A percentile compares a stretch with the other conserved stretches of the same genome.
Evolutionary conservation across 139 green algal genomes (phyloP).

Genomic region (Trebouxia sp.): DNA sequence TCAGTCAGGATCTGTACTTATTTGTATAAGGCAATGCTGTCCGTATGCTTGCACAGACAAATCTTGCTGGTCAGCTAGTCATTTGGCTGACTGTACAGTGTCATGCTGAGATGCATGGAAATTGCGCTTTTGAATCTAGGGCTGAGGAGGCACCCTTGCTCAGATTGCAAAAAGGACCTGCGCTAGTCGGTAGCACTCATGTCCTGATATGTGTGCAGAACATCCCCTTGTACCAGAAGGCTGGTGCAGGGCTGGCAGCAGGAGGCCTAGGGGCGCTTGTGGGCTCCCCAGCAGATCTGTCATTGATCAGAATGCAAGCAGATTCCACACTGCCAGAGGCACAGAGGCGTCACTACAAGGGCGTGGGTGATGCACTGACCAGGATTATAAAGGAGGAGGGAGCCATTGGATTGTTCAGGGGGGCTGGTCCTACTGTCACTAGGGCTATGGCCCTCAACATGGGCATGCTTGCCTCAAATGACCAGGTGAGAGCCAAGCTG

Average conservation of each 20-base stretch:
- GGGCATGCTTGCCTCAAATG: slow-evolving; percentile 99
- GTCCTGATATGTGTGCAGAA: slow-evolving; percentile 54
- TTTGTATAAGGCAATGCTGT: too few species aligned
- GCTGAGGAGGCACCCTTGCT: too few species aligned
- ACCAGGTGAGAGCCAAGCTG: slow-evolving; percentile 69
- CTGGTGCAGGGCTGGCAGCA: slow-evolving; percentile 82
- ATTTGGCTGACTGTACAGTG: too few species aligned
- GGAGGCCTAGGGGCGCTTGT: slow-evolving; percentile 94
- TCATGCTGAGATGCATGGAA: too few species aligned
- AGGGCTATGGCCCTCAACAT: slow-evolving; percentile 99
- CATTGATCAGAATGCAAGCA: slow-evolving; percentile 95
- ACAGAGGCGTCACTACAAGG: slow-evolving; percentile 92
- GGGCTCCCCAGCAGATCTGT: slow-evolving; percentile 94
- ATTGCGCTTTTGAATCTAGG: too few species aligned
- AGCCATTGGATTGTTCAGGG: slow-evolving; percentile 84
- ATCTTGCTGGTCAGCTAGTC: too few species aligned
- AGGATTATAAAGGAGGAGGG: slow-evolving; percentile 87
- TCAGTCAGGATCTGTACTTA: too few species aligned
- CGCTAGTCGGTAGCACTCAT: too few species aligned
- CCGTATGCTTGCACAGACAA: too few species aligned
- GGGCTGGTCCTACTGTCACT: slow-evolving; percentile 91
- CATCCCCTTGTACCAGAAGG: slow-evolving; percentile 88
- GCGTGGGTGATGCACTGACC: slow-evolving; percentile 68
- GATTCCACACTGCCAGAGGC: slow-evolving; percentile 79
- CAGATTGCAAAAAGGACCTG: too few species aligned